Conservation (phyloP, 495 filamentous ascomycete species). For the Tetracladium marchalianum region DNA sequence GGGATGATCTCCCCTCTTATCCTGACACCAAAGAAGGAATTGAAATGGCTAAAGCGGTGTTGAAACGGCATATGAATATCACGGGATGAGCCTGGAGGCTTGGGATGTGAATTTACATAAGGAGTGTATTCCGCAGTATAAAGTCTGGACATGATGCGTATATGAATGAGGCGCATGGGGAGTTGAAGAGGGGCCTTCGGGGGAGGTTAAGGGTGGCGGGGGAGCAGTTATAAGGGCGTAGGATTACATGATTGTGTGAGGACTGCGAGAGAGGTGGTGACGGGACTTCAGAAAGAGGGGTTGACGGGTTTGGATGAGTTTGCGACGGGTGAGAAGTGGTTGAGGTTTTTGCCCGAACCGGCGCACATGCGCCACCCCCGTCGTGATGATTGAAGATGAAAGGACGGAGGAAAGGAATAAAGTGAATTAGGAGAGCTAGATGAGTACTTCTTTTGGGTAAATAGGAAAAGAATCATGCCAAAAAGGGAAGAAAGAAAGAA, state of each 20-base stretch:
- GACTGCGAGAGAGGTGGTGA: slow-evolving; percentile 12
- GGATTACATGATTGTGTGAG: slow-evolving; percentile 19
- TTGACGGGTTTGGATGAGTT: slow-evolving; percentile 10
- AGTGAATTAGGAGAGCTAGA: too few relatives aligned
- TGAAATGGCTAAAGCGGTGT: slow-evolving; percentile 53
- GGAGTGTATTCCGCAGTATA: slow-evolving; percentile 85
- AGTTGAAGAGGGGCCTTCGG: slow-evolving; percentile 46
- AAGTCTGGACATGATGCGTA: slow-evolving; percentile 67
- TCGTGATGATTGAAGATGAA: too few relatives aligned
- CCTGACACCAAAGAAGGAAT: slow-evolving; percentile 54
- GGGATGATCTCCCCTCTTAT: slow-evolving; percentile 47
- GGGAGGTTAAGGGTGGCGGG: slow-evolving; percentile 68
- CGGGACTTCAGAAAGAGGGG: slow-evolving; percentile 3
- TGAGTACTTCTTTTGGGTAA: too few relatives aligned
- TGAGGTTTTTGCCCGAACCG: background rate
- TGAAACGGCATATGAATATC: slow-evolving; percentile 67
- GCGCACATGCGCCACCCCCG: too few relatives aligned
- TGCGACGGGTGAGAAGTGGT: too few relatives aligned
- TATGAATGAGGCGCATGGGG: slow-evolving; percentile 44
- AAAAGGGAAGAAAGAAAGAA: too few relatives aligned
- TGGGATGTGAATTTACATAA: slow-evolving; percentile 52
- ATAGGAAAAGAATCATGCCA: too few relatives aligned
- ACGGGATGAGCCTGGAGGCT: slow-evolving; percentile 40
- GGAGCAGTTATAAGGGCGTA: slow-evolving; percentile 53
- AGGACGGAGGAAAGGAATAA: too few relatives aligned